phyloP scores from a whole-genome alignment of 2,329 filamentous ascomycete species.

The Ceratocystis ficicola region DNA sequence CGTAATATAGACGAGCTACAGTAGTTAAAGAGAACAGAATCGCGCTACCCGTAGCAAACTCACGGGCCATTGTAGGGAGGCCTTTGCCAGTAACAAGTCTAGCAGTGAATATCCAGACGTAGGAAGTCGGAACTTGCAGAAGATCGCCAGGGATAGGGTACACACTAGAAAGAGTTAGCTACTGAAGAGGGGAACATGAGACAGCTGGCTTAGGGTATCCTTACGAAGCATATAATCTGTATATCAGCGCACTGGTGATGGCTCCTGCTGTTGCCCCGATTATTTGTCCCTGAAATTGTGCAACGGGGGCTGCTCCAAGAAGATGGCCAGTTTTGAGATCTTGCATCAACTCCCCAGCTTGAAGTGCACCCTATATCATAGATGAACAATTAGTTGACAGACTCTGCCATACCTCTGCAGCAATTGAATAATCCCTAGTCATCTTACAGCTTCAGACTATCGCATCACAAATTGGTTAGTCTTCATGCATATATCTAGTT shows the following conservation, averaged over 20 bases:
- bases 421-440: background rate
- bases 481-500: background rate
- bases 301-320: slow-evolving; percentile 79
- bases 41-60: slow-evolving; percentile 67
- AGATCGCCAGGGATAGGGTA: slow-evolving; percentile 79
- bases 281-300: slow-evolving; percentile 93
- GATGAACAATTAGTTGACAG: background rate
- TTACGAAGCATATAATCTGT: slow-evolving; percentile 66
- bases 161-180: slow-evolving; percentile 43
- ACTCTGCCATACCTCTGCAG: background rate
- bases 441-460: slow-evolving; percentile 34
- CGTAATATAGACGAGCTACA: slow-evolving; percentile 49
- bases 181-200: background rate
- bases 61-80: slow-evolving; percentile 67
- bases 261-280: slow-evolving; percentile 81
- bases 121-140: slow-evolving; percentile 88
- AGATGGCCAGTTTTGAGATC: slow-evolving; percentile 94
- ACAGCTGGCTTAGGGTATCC: slow-evolving; percentile 22
- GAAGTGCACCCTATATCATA: slow-evolving; percentile 54
- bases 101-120: slow-evolving; percentile 96
- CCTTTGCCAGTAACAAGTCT: slow-evolving; percentile 84
- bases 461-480: background rate
- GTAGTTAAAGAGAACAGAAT: slow-evolving; percentile 62
- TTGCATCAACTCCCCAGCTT: slow-evolving; percentile 93
- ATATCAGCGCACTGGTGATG: slow-evolving; percentile 73